phyloP scores from a whole-genome alignment of 805 yeast species.

The Saccharomycodes ludwigii region DNA sequence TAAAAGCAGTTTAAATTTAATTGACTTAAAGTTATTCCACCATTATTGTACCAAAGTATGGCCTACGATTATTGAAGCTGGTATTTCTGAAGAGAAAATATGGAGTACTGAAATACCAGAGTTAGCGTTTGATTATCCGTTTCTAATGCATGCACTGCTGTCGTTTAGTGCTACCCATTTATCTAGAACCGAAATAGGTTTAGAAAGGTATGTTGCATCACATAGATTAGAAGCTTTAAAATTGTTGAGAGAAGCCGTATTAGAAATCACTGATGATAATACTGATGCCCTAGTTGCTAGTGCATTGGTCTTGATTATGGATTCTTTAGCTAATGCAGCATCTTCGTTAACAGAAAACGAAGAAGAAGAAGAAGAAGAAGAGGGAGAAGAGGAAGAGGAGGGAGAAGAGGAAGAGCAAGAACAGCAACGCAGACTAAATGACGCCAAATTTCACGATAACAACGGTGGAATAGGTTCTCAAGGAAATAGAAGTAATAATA shows the following conservation, averaged over 20 bases:
- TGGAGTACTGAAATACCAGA: slow-evolving; percentile 86
- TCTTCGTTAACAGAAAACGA: slow-evolving; percentile 5
- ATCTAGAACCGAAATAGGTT: slow-evolving; percentile 60
- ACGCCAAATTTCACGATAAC: too few relatives aligned
- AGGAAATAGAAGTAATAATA: too few relatives aligned
- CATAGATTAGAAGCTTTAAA: slow-evolving; percentile 83
- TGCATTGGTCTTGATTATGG: slow-evolving; percentile 81
- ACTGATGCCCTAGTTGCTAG: slow-evolving; percentile 91
- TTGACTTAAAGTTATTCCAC: slow-evolving; percentile 73
- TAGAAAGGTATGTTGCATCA: slow-evolving; percentile 69
- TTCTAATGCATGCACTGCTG: slow-evolving; percentile 80
- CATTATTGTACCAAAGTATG: slow-evolving; percentile 81
- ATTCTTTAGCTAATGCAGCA: slow-evolving; percentile 88
- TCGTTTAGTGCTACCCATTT: slow-evolving; percentile 91
- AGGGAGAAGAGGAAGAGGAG: too few relatives aligned
- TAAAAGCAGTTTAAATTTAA: slow-evolving; percentile 40
- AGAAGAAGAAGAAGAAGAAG: not conserved
- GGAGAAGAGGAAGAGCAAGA: too few relatives aligned
- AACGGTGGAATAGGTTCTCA: too few relatives aligned
- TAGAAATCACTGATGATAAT: slow-evolving; percentile 70
- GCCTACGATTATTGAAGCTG: slow-evolving; percentile 80
- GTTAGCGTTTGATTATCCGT: slow-evolving; percentile 79
- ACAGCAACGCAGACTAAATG: too few relatives aligned
- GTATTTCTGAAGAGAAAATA: slow-evolving; percentile 71
- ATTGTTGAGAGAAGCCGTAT: slow-evolving; percentile 71